Conservation (phyloP, 1,139 yeast genomes). For the Yamadazyma dendronema region DNA sequence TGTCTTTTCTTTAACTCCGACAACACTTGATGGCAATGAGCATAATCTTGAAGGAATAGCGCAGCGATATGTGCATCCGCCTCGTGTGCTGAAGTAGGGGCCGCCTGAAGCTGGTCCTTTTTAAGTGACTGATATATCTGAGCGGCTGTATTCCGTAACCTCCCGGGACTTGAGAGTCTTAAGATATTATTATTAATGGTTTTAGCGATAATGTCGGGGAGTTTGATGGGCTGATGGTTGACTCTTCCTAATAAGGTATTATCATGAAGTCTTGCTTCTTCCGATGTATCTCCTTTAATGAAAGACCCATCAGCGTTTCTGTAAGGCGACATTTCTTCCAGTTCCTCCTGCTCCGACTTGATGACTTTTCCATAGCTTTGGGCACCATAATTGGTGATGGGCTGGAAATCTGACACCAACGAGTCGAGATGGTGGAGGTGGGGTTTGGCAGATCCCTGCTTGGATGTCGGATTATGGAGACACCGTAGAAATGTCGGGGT, state of each 20-base stretch:
- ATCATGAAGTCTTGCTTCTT: conserved; percentile 54
- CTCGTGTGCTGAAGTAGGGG: conserved; percentile 55
- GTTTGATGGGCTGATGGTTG: conserved; percentile 40
- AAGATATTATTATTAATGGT: conserved; percentile 61
- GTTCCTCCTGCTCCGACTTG: too few species aligned
- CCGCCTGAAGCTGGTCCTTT: conserved; percentile 51
- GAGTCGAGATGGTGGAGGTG: neutral
- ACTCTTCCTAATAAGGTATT: conserved; percentile 48
- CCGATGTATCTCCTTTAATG: conserved; percentile 43
- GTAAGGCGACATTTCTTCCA: conserved; percentile 28
- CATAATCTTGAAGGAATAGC: conserved; percentile 81
- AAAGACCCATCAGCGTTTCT: conserved; percentile 39
- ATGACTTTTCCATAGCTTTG: neutral
- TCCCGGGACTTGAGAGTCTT: conserved; percentile 51
- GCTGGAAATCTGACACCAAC: neutral
- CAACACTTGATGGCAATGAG: conserved; percentile 65
- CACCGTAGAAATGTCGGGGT: too few species aligned
- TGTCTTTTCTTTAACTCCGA: conserved; percentile 61
- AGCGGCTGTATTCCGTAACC: conserved; percentile 55
- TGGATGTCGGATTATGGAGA: too few species aligned
- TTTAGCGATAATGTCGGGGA: conserved; percentile 54
- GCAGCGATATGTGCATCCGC: conserved; percentile 84
- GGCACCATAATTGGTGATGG: conserved; percentile 1
- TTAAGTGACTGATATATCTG: conserved; percentile 48
- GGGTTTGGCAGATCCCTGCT: neutral